Conservation (phyloP, 129 eudicot species). For the Escallonia herrerae region DNA sequence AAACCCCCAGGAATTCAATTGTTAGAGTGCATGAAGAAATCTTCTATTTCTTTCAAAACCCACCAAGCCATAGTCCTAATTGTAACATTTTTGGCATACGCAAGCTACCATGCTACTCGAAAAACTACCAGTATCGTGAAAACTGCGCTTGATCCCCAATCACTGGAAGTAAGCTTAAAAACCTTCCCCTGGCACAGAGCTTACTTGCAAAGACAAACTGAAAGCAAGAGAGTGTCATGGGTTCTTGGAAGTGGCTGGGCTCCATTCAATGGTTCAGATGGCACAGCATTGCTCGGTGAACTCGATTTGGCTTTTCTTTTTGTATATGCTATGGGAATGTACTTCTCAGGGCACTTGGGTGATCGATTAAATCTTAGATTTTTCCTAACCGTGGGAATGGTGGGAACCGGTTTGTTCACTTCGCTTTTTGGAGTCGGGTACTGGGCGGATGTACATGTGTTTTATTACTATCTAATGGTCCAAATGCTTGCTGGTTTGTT, state of each 20-base stretch:
- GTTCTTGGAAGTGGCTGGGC: constrained; percentile 42
- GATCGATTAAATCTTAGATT: constrained; percentile 60
- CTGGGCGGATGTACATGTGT: constrained; percentile 58
- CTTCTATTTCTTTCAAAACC: constrained; percentile 44
- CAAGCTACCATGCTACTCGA: constrained; percentile 74
- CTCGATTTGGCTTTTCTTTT: constrained; percentile 72
- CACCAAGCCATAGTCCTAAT: constrained; percentile 47
- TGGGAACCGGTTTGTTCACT: constrained; percentile 70
- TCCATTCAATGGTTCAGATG: constrained; percentile 58
- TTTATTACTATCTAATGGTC: constrained; percentile 54
- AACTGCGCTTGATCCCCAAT: constrained; percentile 55
- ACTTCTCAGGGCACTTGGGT: constrained; percentile 74
- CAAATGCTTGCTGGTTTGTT: constrained; percentile 89
- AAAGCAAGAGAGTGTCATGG: background rate
- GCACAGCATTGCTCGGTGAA: constrained; percentile 55
- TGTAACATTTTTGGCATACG: constrained; percentile 67
- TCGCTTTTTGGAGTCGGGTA: constrained; percentile 71
- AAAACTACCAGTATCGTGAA: constrained; percentile 78
- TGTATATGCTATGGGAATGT: constrained; percentile 68
- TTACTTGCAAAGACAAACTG: background rate
- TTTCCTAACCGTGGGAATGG: constrained; percentile 67
- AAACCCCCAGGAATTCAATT: constrained; percentile 66
- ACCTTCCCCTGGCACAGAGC: background rate
- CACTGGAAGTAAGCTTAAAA: background rate
- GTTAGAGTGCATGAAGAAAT: constrained; percentile 38